These are phyloP conservation scores for Acacia concinna DNA, from an alignment of 331 rosid genomes.

Conservation along the genomic window DNA sequence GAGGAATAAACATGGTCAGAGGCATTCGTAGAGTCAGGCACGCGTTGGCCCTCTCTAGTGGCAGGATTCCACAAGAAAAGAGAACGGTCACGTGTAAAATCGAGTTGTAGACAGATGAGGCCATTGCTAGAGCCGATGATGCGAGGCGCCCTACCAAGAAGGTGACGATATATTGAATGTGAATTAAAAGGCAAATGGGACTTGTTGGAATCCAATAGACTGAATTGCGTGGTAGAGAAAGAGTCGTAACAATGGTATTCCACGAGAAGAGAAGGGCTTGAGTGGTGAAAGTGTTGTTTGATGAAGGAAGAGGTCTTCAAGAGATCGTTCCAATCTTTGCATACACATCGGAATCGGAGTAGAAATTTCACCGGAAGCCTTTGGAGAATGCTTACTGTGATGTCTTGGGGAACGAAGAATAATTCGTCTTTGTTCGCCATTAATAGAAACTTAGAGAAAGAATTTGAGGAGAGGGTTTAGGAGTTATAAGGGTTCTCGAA, in stretches of 20 bases:
- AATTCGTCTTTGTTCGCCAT: background rate
- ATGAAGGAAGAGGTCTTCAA: background rate
- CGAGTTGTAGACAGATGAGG: no score
- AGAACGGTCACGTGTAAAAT: background rate
- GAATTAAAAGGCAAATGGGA: no score
- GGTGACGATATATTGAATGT: no score
- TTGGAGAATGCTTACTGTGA: background rate
- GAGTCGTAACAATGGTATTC: no score
- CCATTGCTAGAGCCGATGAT: no score
- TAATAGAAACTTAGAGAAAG: no score
- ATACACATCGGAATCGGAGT: background rate
- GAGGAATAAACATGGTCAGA: no score
- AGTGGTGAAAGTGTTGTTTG: background rate
- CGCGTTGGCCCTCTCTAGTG: background rate
- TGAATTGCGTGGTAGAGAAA: no score
- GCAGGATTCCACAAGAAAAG: background rate
- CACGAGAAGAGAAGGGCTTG: background rate
- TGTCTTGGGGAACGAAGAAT: background rate
- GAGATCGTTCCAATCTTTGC: background rate
- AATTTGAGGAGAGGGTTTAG: no score
- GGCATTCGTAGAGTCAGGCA: background rate
- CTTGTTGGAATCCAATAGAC: no score
- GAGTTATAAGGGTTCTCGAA: no score
- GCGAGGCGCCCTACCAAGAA: no score
- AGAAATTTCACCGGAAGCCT: background rate